These are phyloP conservation scores for Paramecium sexaurelia DNA, from an alignment of 73 alveolate genomes.

Conservation along the genomic window DNA sequence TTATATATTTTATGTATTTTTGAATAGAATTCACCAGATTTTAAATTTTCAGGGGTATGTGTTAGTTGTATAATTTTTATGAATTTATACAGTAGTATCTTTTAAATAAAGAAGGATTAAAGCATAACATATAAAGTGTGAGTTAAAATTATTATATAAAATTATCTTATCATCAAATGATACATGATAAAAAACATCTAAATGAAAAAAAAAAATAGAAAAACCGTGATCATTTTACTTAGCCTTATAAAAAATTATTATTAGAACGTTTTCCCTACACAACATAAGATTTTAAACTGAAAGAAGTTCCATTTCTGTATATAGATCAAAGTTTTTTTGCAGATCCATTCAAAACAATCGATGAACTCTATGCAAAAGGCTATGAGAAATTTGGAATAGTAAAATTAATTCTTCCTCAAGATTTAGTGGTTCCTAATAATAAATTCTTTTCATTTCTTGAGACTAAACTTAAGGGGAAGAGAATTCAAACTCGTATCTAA, in stretches of 20 bases:
- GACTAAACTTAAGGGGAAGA: constrained; percentile 65
- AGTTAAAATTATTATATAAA: neutral
- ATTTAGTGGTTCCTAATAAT: neutral
- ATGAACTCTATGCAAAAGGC: constrained; percentile 71
- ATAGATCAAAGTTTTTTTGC: constrained; percentile 76
- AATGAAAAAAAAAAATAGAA: neutral
- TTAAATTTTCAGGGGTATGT: neutral
- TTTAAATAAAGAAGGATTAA: neutral
- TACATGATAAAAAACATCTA: neutral
- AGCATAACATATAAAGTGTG: neutral
- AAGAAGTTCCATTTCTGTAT: constrained; percentile 51
- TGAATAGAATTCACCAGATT: neutral
- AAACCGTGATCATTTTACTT: neutral
- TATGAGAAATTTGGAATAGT: constrained; percentile 75
- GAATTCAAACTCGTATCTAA: constrained; percentile 73
- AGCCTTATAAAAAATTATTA: neutral
- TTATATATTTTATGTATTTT: constrained; percentile 6
- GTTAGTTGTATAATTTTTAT: neutral
- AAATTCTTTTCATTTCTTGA: neutral
- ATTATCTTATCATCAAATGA: neutral
- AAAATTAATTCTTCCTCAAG: constrained; percentile 79
- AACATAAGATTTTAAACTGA: neutral
- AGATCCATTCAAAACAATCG: constrained; percentile 76
- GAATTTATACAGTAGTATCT: neutral
- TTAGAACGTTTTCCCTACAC: constrained; percentile 47